Evolutionary conservation across 139 green algal species (phyloP), one percentile per base, ranked within the genome.

Genomic region (Chlamydomonas schloesseri): DNA sequence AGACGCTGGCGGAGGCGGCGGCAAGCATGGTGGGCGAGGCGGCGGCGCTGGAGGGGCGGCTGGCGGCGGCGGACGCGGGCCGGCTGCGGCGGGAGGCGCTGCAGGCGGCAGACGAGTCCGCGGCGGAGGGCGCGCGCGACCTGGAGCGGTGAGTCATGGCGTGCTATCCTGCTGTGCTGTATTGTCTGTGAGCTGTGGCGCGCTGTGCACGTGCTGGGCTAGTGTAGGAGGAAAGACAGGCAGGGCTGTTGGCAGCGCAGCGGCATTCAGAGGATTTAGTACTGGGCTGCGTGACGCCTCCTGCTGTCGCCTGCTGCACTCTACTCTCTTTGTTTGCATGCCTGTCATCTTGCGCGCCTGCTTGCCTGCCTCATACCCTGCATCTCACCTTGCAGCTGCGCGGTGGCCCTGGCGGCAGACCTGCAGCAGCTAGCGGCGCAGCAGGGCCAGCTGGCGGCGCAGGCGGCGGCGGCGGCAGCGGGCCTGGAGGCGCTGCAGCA

Each of bases 1-100:
- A 69, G 18, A 67, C 65, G 20, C 79, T 90, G 20, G 71, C 60
- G 5, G 81, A 80, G 18, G 70, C 70, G 20, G 87, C 81, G 34
- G 57, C 33, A 29, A 33, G n/a, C 31, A 83, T 83, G 77, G 26
- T 18, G 3, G 47, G 18, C 14, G 77, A 73, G 24, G 64, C 77
- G 29, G 62, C 47, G 62, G 77, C 62, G 20, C 60, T 83, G 14
- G 42, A 42, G 37, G 33, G 24, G 14, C 37, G 77, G 14, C 26
- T 83, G 37, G 77, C 60, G n/a, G 28, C 64, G 0, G 77, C 62
- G 26, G 62, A 42, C 29, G 5, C 23, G 33, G 71, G 34, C 3
- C 67, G 60, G 60, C 72, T 64, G 77, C 77, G 73, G 62, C 77
- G 77, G 33, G 37, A 62, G 77, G 28, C 9, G 62, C 77, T 83